These are phyloP conservation scores for Chimonanthus salicifolius DNA, from an alignment of 164 flowering plant species.

Conservation along the genomic window DNA sequence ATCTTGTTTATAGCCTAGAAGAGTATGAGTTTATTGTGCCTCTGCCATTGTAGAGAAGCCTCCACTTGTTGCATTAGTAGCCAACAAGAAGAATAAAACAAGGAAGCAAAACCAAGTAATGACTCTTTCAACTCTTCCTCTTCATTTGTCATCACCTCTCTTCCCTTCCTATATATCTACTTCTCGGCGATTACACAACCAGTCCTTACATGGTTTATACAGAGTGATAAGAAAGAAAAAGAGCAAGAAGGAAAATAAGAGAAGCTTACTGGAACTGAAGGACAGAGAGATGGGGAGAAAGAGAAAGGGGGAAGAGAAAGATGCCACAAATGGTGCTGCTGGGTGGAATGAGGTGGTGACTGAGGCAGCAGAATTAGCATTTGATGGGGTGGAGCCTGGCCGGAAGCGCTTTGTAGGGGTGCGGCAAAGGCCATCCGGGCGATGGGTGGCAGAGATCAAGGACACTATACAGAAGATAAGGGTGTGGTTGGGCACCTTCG, in stretches of 20 bases:
- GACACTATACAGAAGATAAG: constrained; percentile 51
- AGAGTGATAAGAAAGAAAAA: too few relatives aligned
- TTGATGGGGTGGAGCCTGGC: constrained; percentile 19
- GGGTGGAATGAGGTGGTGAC: constrained; percentile 24
- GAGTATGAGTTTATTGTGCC: too few relatives aligned
- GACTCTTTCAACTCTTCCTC: too few relatives aligned
- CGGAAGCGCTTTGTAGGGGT: constrained; percentile 43
- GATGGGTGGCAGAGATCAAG: constrained; percentile 39
- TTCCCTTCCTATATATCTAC: background rate
- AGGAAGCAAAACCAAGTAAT: too few relatives aligned
- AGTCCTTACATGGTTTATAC: background rate
- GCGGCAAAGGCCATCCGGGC: constrained; percentile 42
- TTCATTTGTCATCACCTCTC: background rate
- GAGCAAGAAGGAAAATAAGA: too few relatives aligned
- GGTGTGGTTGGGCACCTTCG: constrained; percentile 16
- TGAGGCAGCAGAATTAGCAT: constrained; percentile 15
- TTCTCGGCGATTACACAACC: background rate
- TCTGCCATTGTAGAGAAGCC: background rate
- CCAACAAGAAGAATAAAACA: background rate
- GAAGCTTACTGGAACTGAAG: constrained; percentile 4
- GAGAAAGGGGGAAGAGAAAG: constrained; percentile 4
- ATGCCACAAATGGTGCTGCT: background rate
- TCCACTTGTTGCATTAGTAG: background rate
- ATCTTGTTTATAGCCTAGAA: too few relatives aligned
- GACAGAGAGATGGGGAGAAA: constrained; percentile 21